Percentiles rank a stretch among this genome's conserved stretches.
Conservation (phyloP, 2,329 filamentous ascomycete genomes). For the Chalaropsis thielavioides region DNA sequence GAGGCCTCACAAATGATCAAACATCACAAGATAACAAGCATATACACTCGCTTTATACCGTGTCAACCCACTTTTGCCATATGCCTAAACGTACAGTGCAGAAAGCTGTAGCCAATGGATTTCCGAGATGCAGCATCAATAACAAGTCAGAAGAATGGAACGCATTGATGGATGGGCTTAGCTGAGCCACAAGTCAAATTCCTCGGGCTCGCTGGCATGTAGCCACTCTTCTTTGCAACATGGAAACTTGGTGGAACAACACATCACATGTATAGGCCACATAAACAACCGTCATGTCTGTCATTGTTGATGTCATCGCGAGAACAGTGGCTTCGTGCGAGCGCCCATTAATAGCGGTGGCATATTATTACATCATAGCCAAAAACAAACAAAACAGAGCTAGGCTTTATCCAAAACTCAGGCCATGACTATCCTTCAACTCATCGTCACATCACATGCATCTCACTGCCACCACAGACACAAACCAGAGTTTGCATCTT, state of each 20-base stretch:
- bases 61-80: not conserved
- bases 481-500: not conserved
- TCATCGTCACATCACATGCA: not conserved
- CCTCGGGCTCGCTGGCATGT: not conserved
- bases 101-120: not conserved
- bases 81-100: not conserved
- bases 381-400: conserved; percentile 5
- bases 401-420: not conserved
- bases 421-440: not conserved
- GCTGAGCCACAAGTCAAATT: not conserved
- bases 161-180: not conserved
- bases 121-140: not conserved
- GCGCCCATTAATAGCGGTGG: not conserved
- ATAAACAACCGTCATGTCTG: not conserved
- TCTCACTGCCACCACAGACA: not conserved
- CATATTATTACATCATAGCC: conserved; percentile 1
- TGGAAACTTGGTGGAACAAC: not conserved
- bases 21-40: not conserved
- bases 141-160: not conserved
- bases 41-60: not conserved
- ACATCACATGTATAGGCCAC: not conserved
- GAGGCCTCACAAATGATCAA: not conserved
- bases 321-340: not conserved
- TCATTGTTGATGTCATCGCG: not conserved
- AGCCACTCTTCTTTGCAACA: not conserved